phyloP scores from a whole-genome alignment of 495 filamentous ascomycete genomes.

The Penicillium maclennaniae region DNA sequence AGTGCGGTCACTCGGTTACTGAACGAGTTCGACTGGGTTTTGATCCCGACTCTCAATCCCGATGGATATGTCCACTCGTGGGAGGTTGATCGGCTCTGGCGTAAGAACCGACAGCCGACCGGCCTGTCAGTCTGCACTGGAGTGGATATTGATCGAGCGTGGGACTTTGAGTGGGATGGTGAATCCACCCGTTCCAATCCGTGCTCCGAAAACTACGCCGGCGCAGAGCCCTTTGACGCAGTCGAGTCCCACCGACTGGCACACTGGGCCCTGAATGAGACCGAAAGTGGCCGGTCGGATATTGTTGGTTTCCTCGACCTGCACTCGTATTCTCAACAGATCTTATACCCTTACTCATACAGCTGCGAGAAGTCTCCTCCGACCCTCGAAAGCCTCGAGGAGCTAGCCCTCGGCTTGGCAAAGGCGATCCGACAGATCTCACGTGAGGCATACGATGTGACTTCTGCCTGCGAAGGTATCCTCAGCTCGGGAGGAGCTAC shows the following conservation, averaged over 20 bases:
- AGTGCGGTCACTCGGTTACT: constrained; percentile 69
- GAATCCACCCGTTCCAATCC: constrained; percentile 67
- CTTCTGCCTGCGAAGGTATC: constrained; percentile 85
- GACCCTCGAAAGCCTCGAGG: constrained; percentile 84
- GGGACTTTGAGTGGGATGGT: constrained; percentile 79
- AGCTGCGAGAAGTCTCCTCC: constrained; percentile 74
- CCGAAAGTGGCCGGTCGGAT: constrained; percentile 60
- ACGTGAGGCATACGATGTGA: constrained; percentile 72
- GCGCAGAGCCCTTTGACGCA: constrained; percentile 77
- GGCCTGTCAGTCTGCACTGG: constrained; percentile 79
- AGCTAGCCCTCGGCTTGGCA: constrained; percentile 82
- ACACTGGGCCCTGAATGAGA: constrained; percentile 83
- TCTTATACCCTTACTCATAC: constrained; percentile 89
- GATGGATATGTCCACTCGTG: constrained; percentile 95
- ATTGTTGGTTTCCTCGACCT: constrained; percentile 86
- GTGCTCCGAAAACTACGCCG: constrained; percentile 88
- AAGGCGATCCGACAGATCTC: constrained; percentile 79
- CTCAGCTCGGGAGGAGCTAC: constrained; percentile 42
- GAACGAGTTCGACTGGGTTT: constrained; percentile 77
- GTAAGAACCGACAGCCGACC: constrained; percentile 88
- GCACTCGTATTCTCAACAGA: constrained; percentile 93
- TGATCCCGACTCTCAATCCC: constrained; percentile 86
- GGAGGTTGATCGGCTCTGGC: constrained; percentile 89
- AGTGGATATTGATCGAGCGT: constrained; percentile 84
- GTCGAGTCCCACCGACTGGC: constrained; percentile 72